These are phyloP conservation scores for Rhodotorula toruloides DNA, from an alignment of 768 basidiomycete species.

Conservation along the genomic window DNA sequence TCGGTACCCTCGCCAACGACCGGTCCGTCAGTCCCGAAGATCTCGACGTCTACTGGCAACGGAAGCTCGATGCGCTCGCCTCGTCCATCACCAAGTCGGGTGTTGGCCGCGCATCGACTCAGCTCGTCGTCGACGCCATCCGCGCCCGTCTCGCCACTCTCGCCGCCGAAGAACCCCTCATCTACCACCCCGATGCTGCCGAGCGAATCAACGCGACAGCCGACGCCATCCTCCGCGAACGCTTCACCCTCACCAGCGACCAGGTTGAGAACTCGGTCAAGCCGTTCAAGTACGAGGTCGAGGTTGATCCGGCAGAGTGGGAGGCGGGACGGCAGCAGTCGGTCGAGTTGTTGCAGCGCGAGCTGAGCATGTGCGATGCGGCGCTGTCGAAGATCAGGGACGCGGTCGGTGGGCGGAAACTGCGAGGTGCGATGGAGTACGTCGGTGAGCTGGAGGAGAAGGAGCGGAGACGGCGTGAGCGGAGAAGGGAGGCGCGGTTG, in stretches of 20 bases:
- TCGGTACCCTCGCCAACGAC: constrained; percentile 65
- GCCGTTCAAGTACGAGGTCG: constrained; percentile 97
- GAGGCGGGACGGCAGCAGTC: constrained; percentile 70
- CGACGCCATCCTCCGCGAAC: constrained; percentile 84
- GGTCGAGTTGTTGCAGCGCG: constrained; percentile 74
- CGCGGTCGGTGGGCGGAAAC: constrained; percentile 80
- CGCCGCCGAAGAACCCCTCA: constrained; percentile 81
- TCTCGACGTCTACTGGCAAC: constrained; percentile 59
- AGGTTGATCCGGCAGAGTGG: constrained; percentile 91
- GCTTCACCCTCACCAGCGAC: constrained; percentile 89
- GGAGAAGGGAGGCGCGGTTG: constrained; percentile 34
- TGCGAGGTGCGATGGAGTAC: constrained; percentile 70
- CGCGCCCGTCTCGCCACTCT: constrained; percentile 75
- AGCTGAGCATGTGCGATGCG: constrained; percentile 73
- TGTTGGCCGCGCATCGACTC: constrained; percentile 86
- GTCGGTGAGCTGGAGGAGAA: constrained; percentile 75
- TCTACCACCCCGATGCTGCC: constrained; percentile 77
- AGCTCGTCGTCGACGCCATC: constrained; percentile 88
- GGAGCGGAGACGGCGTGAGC: constrained; percentile 45
- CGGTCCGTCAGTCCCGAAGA: constrained; percentile 55
- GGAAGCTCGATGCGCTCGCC: constrained; percentile 91
- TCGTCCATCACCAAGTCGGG: constrained; percentile 92
- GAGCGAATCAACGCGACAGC: constrained; percentile 88
- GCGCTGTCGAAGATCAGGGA: constrained; percentile 80
- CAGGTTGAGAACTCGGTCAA: constrained; percentile 99